Evolutionary conservation across 202 grass and related monocot genomes (phyloP), one percentile per base, ranked within the genome.

Genomic region (Panicum virgatum): DNA sequence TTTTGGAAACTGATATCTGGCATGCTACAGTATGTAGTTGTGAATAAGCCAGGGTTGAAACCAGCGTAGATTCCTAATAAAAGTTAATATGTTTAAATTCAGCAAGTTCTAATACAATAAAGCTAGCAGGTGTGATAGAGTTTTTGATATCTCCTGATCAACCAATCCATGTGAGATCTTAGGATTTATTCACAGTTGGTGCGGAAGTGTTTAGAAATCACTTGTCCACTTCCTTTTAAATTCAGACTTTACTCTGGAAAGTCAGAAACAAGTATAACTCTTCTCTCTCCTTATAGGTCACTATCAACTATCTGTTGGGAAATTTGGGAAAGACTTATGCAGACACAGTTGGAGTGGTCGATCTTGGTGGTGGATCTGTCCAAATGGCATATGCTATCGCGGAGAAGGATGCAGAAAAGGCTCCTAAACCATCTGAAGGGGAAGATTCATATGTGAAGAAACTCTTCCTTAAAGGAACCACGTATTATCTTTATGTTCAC

Each of bases 301-400:
- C 96, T 8, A 98, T 98, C 48, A 98, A 98, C 76, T 98, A 93
- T 88, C 75, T 98, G 73, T 65, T 95, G 72, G 90, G 92, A 39
- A 93, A 92, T 0, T 79, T 98, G 89, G 96, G 96, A 43, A 95
- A 95, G 64, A 83, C 90, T 11, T 91, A 93, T 5, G 66, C 82
- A 71, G 84, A 88, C 82, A 98, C 96, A 26, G 92, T 98, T 77
- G 96, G 96, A 65, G 96, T 98, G 40, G 92, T 98, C 66, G 96
- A 98, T 80, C 85, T 95, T 58, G 92, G 96, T 20, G 96, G 96
- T 63, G 96, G 96, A 76, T 98, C 96, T 65, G 92, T 98, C 45
- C 96, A 98, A 80, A 98, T 98, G 96, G 96, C 96, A 71, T 98
- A 98, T 74, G 96, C 96, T 38, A 96, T 98, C 45, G 82, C 96